Percentiles rank a stretch among this genome's conserved stretches.
Conservation (phyloP, 1,139 yeast species). For the Yamadazyma triangularis region DNA sequence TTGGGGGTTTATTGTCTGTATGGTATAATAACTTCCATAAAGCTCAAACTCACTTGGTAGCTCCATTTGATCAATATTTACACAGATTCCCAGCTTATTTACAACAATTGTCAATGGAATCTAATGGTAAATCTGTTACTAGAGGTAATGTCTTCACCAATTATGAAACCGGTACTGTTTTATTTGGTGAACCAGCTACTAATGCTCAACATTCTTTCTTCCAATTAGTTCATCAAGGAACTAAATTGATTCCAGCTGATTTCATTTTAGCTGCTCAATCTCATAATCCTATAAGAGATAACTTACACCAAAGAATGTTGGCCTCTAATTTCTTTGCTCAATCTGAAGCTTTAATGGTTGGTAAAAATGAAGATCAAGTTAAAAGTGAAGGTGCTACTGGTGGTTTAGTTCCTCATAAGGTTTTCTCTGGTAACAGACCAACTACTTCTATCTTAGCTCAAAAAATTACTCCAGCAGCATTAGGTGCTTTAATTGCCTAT, state of each 20-base stretch:
- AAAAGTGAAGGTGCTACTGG: conserved; percentile 87
- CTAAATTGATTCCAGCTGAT: conserved; percentile 94
- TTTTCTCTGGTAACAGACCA: conserved; percentile 97
- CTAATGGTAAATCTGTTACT: conserved; percentile 96
- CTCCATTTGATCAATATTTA: conserved; percentile 97
- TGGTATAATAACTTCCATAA: conserved; percentile 99
- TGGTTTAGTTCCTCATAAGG: conserved; percentile 88
- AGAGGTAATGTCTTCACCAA: conserved; percentile 86
- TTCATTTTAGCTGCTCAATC: conserved; percentile 96
- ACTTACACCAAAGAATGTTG: conserved; percentile 94
- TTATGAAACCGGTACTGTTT: conserved; percentile 92
- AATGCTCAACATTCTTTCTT: conserved; percentile 99
- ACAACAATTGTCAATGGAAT: conserved; percentile 98
- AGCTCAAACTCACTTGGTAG: conserved; percentile 96
- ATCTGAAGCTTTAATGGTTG: conserved; percentile 96
- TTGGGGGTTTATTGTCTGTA: conserved; percentile 89
- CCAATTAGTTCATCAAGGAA: conserved; percentile 99
- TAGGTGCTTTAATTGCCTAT: conserved; percentile 95
- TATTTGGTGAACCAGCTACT: conserved; percentile 98
- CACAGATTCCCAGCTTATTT: conserved; percentile 99
- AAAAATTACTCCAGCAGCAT: conserved; percentile 91
- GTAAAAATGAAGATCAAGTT: conserved; percentile 82
- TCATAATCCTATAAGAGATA: conserved; percentile 93
- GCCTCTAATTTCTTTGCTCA: conserved; percentile 98
- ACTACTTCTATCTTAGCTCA: conserved; percentile 95